Base-by-base conservation (phyloP, 192 early-diverging fungal genomes). In the Backusella tarrabulga region DNA sequence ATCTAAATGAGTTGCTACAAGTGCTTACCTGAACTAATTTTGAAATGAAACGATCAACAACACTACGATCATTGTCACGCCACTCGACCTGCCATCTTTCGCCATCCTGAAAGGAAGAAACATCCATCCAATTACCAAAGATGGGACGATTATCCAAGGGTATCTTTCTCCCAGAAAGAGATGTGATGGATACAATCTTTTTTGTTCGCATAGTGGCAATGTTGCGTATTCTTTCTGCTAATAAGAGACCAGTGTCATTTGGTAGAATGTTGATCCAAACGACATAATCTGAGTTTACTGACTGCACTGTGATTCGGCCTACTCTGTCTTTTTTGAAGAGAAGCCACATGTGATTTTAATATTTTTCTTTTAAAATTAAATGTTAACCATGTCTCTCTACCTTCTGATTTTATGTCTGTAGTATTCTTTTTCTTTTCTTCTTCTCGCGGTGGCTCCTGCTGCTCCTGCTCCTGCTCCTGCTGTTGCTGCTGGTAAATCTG, bases 181-280 rank as follows among this genome's bases (percentile, higher is more conserved):
- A 78, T 3, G 80, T 75, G 36, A 82, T 82, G 12, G 77, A 75
- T 14, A 82, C 19, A n/a, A 82, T 76, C 19, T 76, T 78, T 38
- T 74, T 36, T 4, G 80, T 82, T 32, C 80, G 54, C 29, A 78
- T 78, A 0, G 80, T 82, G 23, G 80, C 80, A 68, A 82, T 82
- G 6, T 52, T 68, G 34, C 78, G 77, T 17, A 82, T 82, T 40
- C 78, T 82, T 14, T 82, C 77, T 2, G 80, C 80, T 23, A 82
- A 52, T 3, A 77, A 72, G 21, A 73, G 6, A 6, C 80, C 80
- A 19, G 80, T 82, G 29, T 82, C 80, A 9, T 74, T 78, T 19
- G 80, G 80, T 76, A 60, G 29, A n/a, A 82, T 50, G 15, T 72
- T 66, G 32, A 82, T 82, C 80, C 80, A 82, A 8, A 82, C 80